Evolutionary conservation across 768 basidiomycete genomes (phyloP), one percentile per base, ranked within the genome.

Genomic region (Kwoniella botswanensis): DNA sequence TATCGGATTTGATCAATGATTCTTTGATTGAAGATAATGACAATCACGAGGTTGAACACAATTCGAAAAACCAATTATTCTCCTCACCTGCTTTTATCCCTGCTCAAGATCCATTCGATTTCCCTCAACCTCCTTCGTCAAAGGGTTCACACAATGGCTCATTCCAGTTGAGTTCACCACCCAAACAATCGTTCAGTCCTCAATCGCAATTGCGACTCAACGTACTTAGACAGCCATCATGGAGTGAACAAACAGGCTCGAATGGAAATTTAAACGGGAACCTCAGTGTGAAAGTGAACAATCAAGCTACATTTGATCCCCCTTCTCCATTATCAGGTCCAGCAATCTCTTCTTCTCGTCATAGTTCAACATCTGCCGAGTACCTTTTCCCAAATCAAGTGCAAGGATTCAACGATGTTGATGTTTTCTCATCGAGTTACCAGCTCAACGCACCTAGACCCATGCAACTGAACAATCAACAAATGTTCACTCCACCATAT

Each of bases 1-100:
- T 70, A 13, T 64, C 68, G 1, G 68, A 70, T 17, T 55, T 70
- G 24, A 65, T 70, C 63, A 54, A 70, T 35, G 68, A 70, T n/a
- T 26, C 68, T 41, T 41, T 70, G 18, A 59, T 70, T 26, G 68
- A 70, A 46, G 68, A 70, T 42, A 55, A 70, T 11, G 42, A 54
- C 17, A 26, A 42, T 18, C 43, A 67, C 52, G 57, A 58, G 9
- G 15, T 26, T 35, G 57, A 58, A 29, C 12, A 9, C 22, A 22
- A 18, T 2, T 42, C 18, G 2, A 43, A 29, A 43, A 22, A 42
- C 3, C 26, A 26, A 41, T 12, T 61, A 11, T 55, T 21, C 54
- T 42, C 50, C 9, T 50, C 55, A 24, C 56, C 55, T 29, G 56
- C 57, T 26, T 43, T 43, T 4, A 43, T 50, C 22, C 46, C 46